A percentile compares a stretch with the other conserved stretches of the same genome.
These are phyloP conservation scores for Talaromyces sp. DNA, from an alignment of 2,329 filamentous ascomycete genomes.

Conservation along the genomic window DNA sequence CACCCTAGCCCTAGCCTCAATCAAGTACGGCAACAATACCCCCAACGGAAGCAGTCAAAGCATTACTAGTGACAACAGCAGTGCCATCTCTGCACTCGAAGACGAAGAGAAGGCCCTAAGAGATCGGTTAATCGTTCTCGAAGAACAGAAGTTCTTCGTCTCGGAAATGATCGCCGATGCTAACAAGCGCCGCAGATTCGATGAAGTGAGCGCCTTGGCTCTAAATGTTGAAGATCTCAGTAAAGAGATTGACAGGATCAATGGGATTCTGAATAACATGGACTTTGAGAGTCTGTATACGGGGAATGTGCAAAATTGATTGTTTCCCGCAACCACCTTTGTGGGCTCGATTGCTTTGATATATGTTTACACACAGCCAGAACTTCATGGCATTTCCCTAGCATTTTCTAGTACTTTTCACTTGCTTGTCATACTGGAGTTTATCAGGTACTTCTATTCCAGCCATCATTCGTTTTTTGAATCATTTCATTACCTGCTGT, in stretches of 20 bases:
- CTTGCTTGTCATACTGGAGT: neutral
- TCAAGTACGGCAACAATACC: constrained; percentile 55
- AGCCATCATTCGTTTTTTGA: neutral
- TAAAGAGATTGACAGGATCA: constrained; percentile 67
- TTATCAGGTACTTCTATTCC: neutral
- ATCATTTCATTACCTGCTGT: neutral
- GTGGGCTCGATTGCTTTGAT: neutral
- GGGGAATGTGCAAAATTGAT: constrained; percentile 15
- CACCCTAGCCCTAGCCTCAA: constrained; percentile 52
- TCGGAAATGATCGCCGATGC: constrained; percentile 78
- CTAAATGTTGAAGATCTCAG: constrained; percentile 80
- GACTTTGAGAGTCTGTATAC: constrained; percentile 58
- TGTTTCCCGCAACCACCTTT: neutral
- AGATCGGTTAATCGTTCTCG: constrained; percentile 75
- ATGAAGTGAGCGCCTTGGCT: constrained; percentile 76
- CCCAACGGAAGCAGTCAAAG: constrained; percentile 50
- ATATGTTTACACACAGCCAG: neutral
- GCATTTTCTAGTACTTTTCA: neutral
- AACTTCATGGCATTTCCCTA: neutral
- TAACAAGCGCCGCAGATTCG: constrained; percentile 71
- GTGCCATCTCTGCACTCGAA: constrained; percentile 64
- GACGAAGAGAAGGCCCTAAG: constrained; percentile 77
- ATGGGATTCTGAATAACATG: constrained; percentile 61
- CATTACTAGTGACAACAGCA: constrained; percentile 52
- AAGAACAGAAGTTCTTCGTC: constrained; percentile 89